phyloP scores from a whole-genome alignment of 2,329 filamentous ascomycete genomes.

The Aspergillus ochraceus region DNA sequence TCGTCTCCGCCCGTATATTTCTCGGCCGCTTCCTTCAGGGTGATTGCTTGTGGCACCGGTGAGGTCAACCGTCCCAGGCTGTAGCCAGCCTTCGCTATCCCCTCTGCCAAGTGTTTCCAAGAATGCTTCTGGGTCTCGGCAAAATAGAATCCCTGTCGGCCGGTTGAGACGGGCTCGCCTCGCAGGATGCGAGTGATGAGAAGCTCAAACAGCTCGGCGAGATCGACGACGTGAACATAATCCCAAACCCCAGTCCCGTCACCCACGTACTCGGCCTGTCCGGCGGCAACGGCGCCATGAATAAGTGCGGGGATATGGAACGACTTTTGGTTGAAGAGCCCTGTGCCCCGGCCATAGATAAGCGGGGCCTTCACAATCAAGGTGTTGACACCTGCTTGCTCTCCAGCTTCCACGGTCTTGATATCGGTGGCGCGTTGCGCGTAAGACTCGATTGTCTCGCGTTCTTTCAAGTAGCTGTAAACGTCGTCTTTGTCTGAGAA shows the following conservation, averaged over 20 bases:
- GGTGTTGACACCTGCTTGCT: slow-evolving; percentile 44
- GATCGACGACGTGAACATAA: slow-evolving; percentile 49
- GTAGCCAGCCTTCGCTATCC: slow-evolving; percentile 4
- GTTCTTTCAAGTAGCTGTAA: slow-evolving; percentile 41
- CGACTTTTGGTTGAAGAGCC: slow-evolving; percentile 39
- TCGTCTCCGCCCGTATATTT: too few relatives aligned
- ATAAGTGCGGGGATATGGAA: slow-evolving; percentile 43
- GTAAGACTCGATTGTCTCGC: slow-evolving; percentile 41
- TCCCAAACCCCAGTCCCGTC: slow-evolving; percentile 42
- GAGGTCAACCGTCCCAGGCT: too few relatives aligned
- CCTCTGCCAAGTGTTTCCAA: slow-evolving; percentile 29
- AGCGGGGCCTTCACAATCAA: slow-evolving; percentile 49
- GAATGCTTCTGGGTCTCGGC: slow-evolving; percentile 40
- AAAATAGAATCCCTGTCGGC: slow-evolving; percentile 36
- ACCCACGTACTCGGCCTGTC: slow-evolving; percentile 36
- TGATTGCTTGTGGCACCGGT: too few relatives aligned
- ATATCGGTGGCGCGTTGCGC: slow-evolving; percentile 49
- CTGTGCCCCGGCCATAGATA: slow-evolving; percentile 44
- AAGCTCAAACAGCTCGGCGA: slow-evolving; percentile 44
- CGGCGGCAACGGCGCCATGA: slow-evolving; percentile 29
- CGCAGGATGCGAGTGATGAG: slow-evolving; percentile 23
- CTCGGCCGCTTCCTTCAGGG: too few relatives aligned
- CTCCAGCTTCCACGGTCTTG: slow-evolving; percentile 41
- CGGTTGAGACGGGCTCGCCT: slow-evolving; percentile 30
- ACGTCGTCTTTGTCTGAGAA: slow-evolving; percentile 50